Percentiles rank a stretch among this genome's conserved stretches.
Evolutionary conservation across 441 rosid genomes (phyloP).

Genomic region (Jatropha podagrica): DNA sequence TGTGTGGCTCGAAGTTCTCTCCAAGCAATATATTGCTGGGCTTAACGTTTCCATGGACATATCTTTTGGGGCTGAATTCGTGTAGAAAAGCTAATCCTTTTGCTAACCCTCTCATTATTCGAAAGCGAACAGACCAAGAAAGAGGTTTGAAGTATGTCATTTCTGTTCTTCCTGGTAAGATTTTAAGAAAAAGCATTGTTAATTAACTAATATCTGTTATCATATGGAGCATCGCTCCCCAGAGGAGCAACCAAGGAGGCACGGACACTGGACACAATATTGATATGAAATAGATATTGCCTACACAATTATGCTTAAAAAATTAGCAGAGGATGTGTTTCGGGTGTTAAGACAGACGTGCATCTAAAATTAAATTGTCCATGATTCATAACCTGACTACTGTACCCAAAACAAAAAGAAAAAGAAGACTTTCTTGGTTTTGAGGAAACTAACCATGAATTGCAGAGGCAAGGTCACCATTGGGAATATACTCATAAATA

Average conservation of each 20-base stretch:
- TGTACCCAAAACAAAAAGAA: neutral
- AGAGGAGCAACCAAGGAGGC: too few species aligned
- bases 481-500: slow-evolving; percentile 37
- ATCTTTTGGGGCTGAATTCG: slow-evolving; percentile 82
- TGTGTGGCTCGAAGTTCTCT: slow-evolving; percentile 65
- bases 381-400: too few species aligned
- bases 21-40: slow-evolving; percentile 77
- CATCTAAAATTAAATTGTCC: too few species aligned
- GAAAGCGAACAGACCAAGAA: slow-evolving; percentile 63
- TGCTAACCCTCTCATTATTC: slow-evolving; percentile 65
- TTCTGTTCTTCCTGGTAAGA: slow-evolving; percentile 63
- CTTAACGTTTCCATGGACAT: slow-evolving; percentile 89
- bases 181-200: slow-evolving; percentile 14
- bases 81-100: slow-evolving; percentile 80
- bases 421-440: neutral
- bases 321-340: too few species aligned
- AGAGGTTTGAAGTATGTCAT: slow-evolving; percentile 51
- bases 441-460: slow-evolving; percentile 65
- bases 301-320: too few species aligned
- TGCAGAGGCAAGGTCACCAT: slow-evolving; percentile 59
- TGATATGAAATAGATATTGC: too few species aligned
- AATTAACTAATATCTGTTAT: neutral
- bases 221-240: neutral
- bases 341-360: too few species aligned
- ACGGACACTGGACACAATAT: too few species aligned